These are phyloP conservation scores for Trichoderma semiorbis DNA, from an alignment of 2,329 filamentous ascomycete species.

Conservation along the genomic window DNA sequence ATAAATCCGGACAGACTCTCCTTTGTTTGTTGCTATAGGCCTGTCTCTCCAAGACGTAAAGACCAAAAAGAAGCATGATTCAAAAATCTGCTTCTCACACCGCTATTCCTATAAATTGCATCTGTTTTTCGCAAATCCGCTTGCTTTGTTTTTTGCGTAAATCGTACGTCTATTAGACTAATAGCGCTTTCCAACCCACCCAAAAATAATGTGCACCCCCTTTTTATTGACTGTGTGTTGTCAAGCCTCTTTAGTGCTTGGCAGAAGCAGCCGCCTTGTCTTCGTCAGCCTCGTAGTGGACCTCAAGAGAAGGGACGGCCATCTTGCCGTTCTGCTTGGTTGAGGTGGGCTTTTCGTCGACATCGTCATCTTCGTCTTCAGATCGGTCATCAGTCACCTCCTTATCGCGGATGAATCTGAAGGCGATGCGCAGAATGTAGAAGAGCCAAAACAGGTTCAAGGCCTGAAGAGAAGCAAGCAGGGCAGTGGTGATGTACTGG, in stretches of 20 bases:
- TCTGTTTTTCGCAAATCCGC: neutral
- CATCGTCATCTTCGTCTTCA: conserved; percentile 58
- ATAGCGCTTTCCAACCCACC: neutral
- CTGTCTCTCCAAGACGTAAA: neutral
- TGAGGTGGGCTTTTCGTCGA: conserved; percentile 26
- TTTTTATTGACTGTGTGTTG: neutral
- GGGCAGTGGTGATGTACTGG: conserved; percentile 62
- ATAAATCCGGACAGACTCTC: neutral
- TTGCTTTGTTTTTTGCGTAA: neutral
- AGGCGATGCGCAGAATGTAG: conserved; percentile 71
- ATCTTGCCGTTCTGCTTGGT: neutral
- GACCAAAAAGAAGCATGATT: neutral
- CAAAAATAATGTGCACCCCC: neutral
- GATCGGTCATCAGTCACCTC: conserved; percentile 68
- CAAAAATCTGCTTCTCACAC: neutral
- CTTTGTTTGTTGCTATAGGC: neutral
- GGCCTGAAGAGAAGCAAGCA: conserved; percentile 66
- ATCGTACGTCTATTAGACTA: neutral
- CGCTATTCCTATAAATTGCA: neutral
- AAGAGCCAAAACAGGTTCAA: conserved; percentile 82
- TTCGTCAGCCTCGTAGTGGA: conserved; percentile 25
- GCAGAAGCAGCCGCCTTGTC: conserved; percentile 13
- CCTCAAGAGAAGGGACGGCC: conserved; percentile 20
- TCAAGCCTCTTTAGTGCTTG: neutral
- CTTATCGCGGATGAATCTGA: conserved; percentile 61